Conservation (phyloP, 1,284 basidiomycete species). For the Heliocybe sulcata region DNA sequence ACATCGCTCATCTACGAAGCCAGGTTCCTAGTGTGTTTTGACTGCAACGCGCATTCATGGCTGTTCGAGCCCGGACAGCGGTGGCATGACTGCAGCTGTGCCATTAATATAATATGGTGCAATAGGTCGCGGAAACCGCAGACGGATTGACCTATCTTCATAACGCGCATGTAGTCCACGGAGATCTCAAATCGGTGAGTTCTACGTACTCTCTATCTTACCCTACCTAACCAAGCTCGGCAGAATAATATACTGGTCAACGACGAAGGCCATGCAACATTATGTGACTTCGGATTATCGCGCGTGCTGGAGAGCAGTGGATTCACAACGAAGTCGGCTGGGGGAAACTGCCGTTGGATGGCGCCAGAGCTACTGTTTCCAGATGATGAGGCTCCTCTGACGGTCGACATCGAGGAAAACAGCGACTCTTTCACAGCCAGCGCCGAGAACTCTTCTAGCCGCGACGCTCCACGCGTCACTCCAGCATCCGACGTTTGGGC, state of each 20-base stretch:
- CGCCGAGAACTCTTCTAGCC: no score
- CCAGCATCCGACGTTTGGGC: not conserved
- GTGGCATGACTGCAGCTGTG: no score
- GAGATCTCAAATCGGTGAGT: slow-evolving; percentile 17
- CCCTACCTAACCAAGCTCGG: not conserved
- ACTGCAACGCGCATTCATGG: no score
- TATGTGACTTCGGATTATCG: not conserved
- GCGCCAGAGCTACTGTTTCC: not conserved
- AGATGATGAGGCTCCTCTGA: not conserved
- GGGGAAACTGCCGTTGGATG: not conserved
- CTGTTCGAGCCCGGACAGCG: no score
- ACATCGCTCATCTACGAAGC: no score
- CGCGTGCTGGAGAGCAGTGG: not conserved
- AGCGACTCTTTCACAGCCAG: no score
- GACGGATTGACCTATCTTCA: slow-evolving; percentile 15
- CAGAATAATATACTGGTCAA: not conserved
- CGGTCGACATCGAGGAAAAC: no score
- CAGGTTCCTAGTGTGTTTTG: no score
- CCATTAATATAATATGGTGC: not conserved
- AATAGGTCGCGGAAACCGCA: slow-evolving; percentile 13
- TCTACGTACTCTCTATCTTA: not conserved
- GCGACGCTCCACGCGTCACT: not conserved
- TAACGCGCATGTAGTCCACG: slow-evolving; percentile 13
- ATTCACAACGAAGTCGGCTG: not conserved
- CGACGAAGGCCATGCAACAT: not conserved